Base-by-base conservation (phyloP, 495 filamentous ascomycete genomes). In the Penicillium taxi region DNA sequence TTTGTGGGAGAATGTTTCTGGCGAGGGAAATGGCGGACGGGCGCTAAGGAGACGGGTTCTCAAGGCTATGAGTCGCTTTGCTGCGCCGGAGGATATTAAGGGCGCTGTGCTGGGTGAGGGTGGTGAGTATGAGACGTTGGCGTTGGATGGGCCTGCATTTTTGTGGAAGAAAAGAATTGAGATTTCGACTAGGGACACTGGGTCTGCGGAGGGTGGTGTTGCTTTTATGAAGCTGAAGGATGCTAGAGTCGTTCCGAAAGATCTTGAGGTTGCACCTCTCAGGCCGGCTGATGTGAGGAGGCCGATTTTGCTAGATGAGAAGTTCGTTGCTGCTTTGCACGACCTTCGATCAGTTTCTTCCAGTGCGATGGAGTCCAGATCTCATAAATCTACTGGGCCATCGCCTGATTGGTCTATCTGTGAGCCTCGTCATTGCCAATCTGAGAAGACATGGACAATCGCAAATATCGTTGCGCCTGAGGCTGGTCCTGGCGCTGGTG, bases 91-190 rank as follows among this genome's bases (percentile, higher is more conserved):
- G 19, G 67, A 75, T 49, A 33, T 68, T 6, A 27, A 49, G 12
- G 85, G 84, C 0, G 82, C 84, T 8, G 73, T 90, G 13, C 56
- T 96, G 14, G 91, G 93, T 0, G 91, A 96, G 52, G 91, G 91
- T 2, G 91, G 93, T 3, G 91, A 98, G 68, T 98, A 90, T 64
- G 91, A 98, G 70, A 96, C 86, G 14, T 61, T 98, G 15, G 86
- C 89, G 23, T 47, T 96, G 19, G 77, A 86, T 61, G 91, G 88
- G 19, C 90, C 89, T 2, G 40, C 48, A 1, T 61, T 64, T 40
- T 48, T 94, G 44, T 94, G 86, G 67, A 81, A 77, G 59, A 67
- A 68, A 39, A 70, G 69, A 36, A 82, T 98, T 41, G 70, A 74
- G 34, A 64, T 96, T 16, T 67, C 60, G 1, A 70, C 73, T 8